Conservation (phyloP, 75 land plant species). For the Cupressus sempervirens region DNA sequence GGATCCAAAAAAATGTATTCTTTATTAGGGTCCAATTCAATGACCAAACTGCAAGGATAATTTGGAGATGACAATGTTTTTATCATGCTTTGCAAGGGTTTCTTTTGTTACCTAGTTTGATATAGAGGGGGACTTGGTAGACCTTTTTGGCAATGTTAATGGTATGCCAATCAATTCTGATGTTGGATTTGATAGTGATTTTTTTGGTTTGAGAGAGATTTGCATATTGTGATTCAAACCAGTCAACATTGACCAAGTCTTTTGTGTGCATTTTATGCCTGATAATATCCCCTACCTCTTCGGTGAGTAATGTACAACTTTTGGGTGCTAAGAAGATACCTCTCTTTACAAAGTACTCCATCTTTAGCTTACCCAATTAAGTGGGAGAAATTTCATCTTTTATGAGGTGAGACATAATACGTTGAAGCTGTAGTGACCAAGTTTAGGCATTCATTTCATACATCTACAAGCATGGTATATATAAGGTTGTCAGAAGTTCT, state of each 20-base stretch:
- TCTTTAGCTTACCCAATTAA: no score
- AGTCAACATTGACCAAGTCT: background rate
- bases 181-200: background rate
- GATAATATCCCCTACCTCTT: background rate
- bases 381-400: no score
- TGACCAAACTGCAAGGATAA: no score
- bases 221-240: background rate
- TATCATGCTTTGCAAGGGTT: background rate
- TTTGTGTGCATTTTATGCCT: background rate
- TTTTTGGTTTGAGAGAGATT: background rate
- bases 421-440: no score
- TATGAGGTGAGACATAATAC: no score
- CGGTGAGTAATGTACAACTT: background rate
- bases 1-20: no score
- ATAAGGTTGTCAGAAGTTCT: no score
- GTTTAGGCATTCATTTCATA: no score
- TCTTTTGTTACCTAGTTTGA: background rate
- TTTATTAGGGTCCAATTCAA: no score
- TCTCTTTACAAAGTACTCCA: background rate
- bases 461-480: no score
- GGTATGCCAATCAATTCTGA: background rate
- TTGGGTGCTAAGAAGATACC: background rate
- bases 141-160: background rate
- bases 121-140: background rate
- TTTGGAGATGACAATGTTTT: constrained; percentile 1